Evolutionary conservation across 441 rosid genomes (phyloP).

Genomic region (Cnidoscolus chayamansa): DNA sequence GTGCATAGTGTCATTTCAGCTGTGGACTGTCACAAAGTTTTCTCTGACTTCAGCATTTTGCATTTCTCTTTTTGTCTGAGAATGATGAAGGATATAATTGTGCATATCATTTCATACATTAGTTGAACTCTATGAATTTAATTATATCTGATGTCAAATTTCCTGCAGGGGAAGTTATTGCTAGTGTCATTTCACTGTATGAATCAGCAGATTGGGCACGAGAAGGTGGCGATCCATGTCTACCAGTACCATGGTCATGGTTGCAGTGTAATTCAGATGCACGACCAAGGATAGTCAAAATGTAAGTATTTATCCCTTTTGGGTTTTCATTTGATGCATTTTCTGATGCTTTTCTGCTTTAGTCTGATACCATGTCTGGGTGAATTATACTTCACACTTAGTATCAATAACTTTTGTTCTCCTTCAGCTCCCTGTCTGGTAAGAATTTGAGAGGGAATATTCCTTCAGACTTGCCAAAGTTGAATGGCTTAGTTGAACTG

Average conservation of each 20-base stretch:
- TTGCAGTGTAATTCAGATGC: constrained; percentile 66
- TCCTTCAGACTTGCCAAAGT: constrained; percentile 60
- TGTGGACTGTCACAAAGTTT: constrained; percentile 10
- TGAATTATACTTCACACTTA: constrained; percentile 6
- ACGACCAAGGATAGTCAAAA: constrained; percentile 52
- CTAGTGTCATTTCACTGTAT: constrained; percentile 46
- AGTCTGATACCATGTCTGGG: constrained; percentile 8
- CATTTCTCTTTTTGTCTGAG: background rate
- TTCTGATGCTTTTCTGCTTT: background rate
- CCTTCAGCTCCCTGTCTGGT: constrained; percentile 62
- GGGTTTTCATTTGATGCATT: constrained; percentile 12
- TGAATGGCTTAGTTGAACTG: constrained; percentile 79
- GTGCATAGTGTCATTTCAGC: background rate
- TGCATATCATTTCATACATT: constrained; percentile 1
- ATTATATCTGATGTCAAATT: constrained; percentile 23
- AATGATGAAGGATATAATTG: background rate
- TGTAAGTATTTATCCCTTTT: constrained; percentile 47
- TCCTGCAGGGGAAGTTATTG: constrained; percentile 55
- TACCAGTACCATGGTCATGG: constrained; percentile 96
- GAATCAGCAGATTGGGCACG: constrained; percentile 71
- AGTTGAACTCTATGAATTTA: constrained; percentile 16
- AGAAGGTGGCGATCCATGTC: constrained; percentile 99
- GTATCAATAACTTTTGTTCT: constrained; percentile 12
- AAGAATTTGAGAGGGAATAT: constrained; percentile 76
- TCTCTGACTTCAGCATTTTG: constrained; percentile 2